Conservation (phyloP, 148 eudicot genomes). For the Camellia lanceoleosa region DNA sequence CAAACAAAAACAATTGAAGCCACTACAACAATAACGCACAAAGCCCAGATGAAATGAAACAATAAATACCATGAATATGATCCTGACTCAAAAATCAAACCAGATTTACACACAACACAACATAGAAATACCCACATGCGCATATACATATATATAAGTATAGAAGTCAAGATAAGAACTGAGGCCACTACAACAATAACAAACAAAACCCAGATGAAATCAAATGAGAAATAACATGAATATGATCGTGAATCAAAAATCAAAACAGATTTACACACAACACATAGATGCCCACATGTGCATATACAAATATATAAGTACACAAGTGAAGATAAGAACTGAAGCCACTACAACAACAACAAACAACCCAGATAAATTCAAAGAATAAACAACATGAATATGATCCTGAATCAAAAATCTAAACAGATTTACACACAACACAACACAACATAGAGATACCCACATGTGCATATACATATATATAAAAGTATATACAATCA, state of each 20-base stretch:
- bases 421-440: too few species aligned
- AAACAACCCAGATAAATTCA: conserved; percentile 6
- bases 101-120: too few species aligned
- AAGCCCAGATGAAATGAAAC: neutral
- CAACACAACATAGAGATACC: too few species aligned
- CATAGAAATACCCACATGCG: too few species aligned
- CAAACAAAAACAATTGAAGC: neutral
- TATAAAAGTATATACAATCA: neutral
- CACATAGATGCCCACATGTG: neutral
- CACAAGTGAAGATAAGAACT: neutral
- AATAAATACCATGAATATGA: neutral
- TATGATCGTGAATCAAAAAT: neutral
- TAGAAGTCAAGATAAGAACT: neutral
- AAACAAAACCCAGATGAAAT: conserved; percentile 5
- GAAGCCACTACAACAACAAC: neutral
- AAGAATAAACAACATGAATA: neutral
- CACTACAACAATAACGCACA: conserved; percentile 1
- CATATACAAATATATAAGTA: neutral
- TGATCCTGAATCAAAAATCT: neutral
- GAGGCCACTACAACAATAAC: neutral
- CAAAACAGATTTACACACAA: too few species aligned
- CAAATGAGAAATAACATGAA: neutral
- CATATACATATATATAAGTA: neutral
- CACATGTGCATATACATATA: neutral
- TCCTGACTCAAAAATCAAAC: neutral